Conservation (phyloP, 2,329 filamentous ascomycete genomes). For the Aspergillus terreus region DNA sequence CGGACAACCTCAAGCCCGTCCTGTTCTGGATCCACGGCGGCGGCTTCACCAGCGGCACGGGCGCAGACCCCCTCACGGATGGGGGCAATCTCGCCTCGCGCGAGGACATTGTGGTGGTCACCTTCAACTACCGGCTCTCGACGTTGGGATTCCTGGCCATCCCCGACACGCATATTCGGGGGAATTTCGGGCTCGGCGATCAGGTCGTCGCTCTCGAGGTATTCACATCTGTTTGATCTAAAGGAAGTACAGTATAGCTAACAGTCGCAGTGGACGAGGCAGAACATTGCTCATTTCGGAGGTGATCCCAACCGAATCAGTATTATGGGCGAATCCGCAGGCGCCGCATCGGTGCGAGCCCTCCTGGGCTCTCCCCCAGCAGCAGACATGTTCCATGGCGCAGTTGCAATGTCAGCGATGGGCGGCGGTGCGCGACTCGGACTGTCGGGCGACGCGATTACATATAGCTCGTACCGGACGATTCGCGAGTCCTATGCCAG, state of each 20-base stretch:
- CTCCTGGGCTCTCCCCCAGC: conserved; percentile 33
- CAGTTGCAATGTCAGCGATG: conserved; percentile 36
- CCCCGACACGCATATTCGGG: conserved; percentile 51
- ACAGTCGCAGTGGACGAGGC: conserved; percentile 38
- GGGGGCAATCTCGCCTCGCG: conserved; percentile 56
- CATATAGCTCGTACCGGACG: conserved; percentile 56
- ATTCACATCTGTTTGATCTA: conserved; percentile 3
- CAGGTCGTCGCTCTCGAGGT: conserved; percentile 47
- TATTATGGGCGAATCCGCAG: conserved; percentile 45
- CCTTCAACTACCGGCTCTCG: conserved; percentile 57
- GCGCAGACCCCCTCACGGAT: conserved; percentile 37
- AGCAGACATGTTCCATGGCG: conserved; percentile 12
- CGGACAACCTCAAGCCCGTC: conserved; percentile 42
- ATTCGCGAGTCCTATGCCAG: conserved; percentile 50
- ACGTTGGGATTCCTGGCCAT: conserved; percentile 58
- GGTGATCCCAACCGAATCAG: conserved; percentile 46
- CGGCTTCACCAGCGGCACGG: conserved; percentile 50
- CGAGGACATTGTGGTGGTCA: conserved; percentile 57
- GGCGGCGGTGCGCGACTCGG: conserved; percentile 56
- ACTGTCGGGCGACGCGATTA: conserved; percentile 52
- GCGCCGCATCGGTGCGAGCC: conserved; percentile 54
- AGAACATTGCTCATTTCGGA: conserved; percentile 46
- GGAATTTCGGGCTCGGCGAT: conserved; percentile 51
- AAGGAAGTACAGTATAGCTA: neutral
- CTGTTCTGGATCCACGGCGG: conserved; percentile 58